Evolutionary conservation across 768 basidiomycete genomes (phyloP).

Genomic region (Coprinopsis strossmayeri): DNA sequence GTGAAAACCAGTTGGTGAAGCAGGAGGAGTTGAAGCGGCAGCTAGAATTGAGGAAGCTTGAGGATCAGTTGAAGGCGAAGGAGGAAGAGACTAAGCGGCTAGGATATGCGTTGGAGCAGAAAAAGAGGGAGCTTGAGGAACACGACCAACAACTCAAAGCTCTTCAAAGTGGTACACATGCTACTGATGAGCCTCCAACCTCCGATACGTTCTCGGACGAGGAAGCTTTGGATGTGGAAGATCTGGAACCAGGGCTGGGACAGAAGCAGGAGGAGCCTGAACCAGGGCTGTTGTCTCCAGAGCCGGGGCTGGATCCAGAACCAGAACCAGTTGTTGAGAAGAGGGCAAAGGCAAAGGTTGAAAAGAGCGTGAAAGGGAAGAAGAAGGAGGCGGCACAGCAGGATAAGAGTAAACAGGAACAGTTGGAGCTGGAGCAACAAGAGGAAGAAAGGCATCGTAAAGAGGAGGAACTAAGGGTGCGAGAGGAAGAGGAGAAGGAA

Average conservation of each 20-base stretch:
- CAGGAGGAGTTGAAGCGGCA: constrained; percentile 8
- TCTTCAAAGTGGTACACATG: neutral
- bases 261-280: neutral
- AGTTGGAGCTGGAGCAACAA: too few relatives aligned
- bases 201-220: constrained; percentile 15
- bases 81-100: constrained; percentile 16
- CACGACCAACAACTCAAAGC: constrained; percentile 11
- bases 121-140: constrained; percentile 15
- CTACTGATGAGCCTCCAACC: too few relatives aligned
- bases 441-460: neutral
- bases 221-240: constrained; percentile 10
- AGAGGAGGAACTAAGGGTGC: constrained; percentile 5
- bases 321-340: constrained; percentile 7
- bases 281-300: neutral
- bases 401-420: too few relatives aligned
- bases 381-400: constrained; percentile 6
- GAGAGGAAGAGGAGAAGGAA: constrained; percentile 10
- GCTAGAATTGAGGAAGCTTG: constrained; percentile 9
- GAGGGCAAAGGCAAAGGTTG: constrained; percentile 3
- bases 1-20: constrained; percentile 7
- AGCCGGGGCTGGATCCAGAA: neutral
- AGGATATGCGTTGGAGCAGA: constrained; percentile 8
- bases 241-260: constrained; percentile 10
- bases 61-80: constrained; percentile 16
- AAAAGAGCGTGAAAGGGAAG: constrained; percentile 12